These are phyloP conservation scores for Clathrus columnatus DNA, from an alignment of 768 basidiomycete genomes.

Conservation along the genomic window DNA sequence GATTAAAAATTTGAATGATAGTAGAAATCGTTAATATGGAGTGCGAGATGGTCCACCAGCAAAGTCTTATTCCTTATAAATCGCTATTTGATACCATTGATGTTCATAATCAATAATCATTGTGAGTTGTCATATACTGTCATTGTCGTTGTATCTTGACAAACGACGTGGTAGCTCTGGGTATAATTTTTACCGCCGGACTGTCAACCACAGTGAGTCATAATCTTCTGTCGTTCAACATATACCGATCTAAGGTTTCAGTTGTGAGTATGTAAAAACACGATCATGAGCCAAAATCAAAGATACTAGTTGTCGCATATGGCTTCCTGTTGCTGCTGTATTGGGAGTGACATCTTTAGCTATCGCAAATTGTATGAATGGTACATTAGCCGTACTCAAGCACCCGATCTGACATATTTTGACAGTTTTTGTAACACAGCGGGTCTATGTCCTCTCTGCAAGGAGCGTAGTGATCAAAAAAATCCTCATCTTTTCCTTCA, in stretches of 20 bases:
- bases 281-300: background rate
- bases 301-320: background rate
- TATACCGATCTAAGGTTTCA: background rate
- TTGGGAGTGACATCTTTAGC: background rate
- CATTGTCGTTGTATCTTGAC: background rate
- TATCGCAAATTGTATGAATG: background rate
- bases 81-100: slow-evolving; percentile 25
- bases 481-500: background rate
- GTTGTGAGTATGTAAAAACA: background rate
- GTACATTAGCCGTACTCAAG: background rate
- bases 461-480: background rate
- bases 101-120: background rate
- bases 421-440: background rate
- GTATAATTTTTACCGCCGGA: background rate
- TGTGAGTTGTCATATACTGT: background rate
- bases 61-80: slow-evolving; percentile 27
- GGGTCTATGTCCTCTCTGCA: background rate
- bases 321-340: background rate
- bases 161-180: background rate
- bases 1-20: background rate
- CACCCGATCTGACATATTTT: background rate
- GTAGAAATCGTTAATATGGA: slow-evolving; percentile 21
- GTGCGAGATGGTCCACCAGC: slow-evolving; percentile 19
- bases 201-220: background rate
- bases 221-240: background rate